Percentiles rank a stretch among this genome's conserved stretches.
These are phyloP conservation scores for Xylaria sp. DNA, from an alignment of 2,329 filamentous ascomycete species.

Conservation along the genomic window DNA sequence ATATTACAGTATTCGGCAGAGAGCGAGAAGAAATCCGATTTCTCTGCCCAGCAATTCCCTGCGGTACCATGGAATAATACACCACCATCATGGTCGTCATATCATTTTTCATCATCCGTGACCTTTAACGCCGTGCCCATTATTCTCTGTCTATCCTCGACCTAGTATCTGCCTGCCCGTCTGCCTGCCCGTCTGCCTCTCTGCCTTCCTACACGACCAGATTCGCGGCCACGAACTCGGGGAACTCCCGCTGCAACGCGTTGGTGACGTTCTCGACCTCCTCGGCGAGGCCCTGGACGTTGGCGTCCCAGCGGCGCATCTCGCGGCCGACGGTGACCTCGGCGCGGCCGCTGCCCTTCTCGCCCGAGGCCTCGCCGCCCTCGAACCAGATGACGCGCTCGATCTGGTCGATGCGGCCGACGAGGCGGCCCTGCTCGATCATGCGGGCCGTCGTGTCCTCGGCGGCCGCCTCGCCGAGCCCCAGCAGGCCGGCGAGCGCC, in stretches of 20 bases:
- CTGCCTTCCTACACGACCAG: slow-evolving; percentile 43
- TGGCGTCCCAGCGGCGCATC: slow-evolving; percentile 84
- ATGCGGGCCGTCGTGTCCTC: slow-evolving; percentile 92
- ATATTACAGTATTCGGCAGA: no score
- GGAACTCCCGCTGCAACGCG: slow-evolving; percentile 78
- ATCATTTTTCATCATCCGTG: background rate
- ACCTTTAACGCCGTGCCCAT: background rate
- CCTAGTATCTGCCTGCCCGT: no score
- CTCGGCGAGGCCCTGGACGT: slow-evolving; percentile 83
- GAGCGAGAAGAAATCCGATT: no score
- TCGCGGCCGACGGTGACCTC: slow-evolving; percentile 67
- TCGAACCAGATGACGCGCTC: slow-evolving; percentile 88
- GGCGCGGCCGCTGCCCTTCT: slow-evolving; percentile 68
- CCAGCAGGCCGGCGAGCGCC: slow-evolving; percentile 75
- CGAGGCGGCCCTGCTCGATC: slow-evolving; percentile 90
- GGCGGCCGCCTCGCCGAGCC: slow-evolving; percentile 76
- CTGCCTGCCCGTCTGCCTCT: background rate
- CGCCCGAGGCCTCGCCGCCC: slow-evolving; percentile 67
- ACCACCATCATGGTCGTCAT: background rate
- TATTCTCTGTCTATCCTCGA: background rate
- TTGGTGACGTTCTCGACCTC: slow-evolving; percentile 88
- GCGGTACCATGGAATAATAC: background rate
- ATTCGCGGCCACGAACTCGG: slow-evolving; percentile 63
- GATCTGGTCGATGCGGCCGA: slow-evolving; percentile 93
- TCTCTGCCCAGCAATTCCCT: no score